Base-by-base conservation (phyloP, 495 filamentous ascomycete genomes). In the Aspergillus ostianus region DNA sequence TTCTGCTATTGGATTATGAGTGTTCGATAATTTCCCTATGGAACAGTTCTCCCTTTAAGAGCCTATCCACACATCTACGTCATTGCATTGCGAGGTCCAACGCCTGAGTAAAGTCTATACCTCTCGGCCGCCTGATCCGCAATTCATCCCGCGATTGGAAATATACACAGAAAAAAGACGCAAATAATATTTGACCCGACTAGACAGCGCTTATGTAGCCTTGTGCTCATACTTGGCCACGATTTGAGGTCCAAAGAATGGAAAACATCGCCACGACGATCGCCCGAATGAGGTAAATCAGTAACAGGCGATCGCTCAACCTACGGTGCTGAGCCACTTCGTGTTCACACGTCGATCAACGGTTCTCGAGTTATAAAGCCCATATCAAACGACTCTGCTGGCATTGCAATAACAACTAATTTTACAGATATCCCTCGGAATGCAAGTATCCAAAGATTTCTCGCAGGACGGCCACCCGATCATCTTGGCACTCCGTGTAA, bases 401-500 rank as follows among this genome's bases (percentile, higher is more conserved):
- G 15, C 2, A 10, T 41, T 15, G 12, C 6, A 54, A 44, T 44
- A 0, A 26, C 2, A 26, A 26, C 23, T 4, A 26, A 26, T 2
- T 26, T 26, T 54, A 3, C 30, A 30, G n/a, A 45, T 20, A 49
- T 23, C 21, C 5, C 12, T 32, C 30, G 8, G 6, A 18, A 54
- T 54, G 52, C n/a, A 32, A 26, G 13, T 23, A n/a, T 23, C 26
- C 3, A 54, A 23, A 26, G 6, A 46, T 13, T 3, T 54, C n/a
- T 17, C 17, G 13, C 52, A 54, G 17, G 52, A 54, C 17, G 19
- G 32, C 32, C 52, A 54, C 30, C 32, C 52, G 7, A 17, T 44
- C 30, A 54, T 54, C 6, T 21, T 54, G 21, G 41, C 52, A 15
- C n/a, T 54, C 9, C 52, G 52, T 12, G 23, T 54, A 54, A 44